Percentiles rank a stretch among this genome's conserved stretches.
These are phyloP conservation scores for Fusarium protoensiforme DNA, from an alignment of 2,329 filamentous ascomycete species.

Conservation along the genomic window DNA sequence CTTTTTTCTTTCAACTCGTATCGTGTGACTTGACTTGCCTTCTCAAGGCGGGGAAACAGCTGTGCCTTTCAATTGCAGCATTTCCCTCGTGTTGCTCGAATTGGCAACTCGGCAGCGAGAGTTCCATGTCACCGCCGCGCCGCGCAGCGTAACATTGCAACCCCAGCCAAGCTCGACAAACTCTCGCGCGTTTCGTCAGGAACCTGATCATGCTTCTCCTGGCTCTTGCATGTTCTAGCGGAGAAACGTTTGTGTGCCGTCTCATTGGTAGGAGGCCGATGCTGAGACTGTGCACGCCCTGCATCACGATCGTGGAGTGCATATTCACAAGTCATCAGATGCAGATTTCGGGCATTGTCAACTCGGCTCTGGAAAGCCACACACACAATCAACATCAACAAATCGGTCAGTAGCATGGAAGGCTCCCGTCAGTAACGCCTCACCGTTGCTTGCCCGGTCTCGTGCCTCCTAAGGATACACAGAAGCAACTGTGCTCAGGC, in stretches of 20 bases:
- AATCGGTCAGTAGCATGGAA: neutral
- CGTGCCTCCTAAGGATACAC: neutral
- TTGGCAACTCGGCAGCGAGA: constrained; percentile 6
- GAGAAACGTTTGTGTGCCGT: constrained; percentile 2
- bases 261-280: neutral
- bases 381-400: neutral
- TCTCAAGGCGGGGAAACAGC: neutral
- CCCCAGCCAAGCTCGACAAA: constrained; percentile 14
- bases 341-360: neutral
- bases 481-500: neutral
- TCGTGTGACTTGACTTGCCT: neutral
- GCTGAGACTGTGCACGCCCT: neutral
- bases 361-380: neutral
- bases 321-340: constrained; percentile 9
- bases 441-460: neutral
- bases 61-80: constrained; percentile 3
- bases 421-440: neutral
- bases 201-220: constrained; percentile 19
- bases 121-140: constrained; percentile 25
- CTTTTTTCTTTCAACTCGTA: neutral
- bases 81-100: neutral
- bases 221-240: constrained; percentile 33
- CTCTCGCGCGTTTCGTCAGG: constrained; percentile 25
- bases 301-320: neutral
- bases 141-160: constrained; percentile 32